Evolutionary conservation across 2,329 filamentous ascomycete species (phyloP).

Genomic region (Xylariaceae sp.): DNA sequence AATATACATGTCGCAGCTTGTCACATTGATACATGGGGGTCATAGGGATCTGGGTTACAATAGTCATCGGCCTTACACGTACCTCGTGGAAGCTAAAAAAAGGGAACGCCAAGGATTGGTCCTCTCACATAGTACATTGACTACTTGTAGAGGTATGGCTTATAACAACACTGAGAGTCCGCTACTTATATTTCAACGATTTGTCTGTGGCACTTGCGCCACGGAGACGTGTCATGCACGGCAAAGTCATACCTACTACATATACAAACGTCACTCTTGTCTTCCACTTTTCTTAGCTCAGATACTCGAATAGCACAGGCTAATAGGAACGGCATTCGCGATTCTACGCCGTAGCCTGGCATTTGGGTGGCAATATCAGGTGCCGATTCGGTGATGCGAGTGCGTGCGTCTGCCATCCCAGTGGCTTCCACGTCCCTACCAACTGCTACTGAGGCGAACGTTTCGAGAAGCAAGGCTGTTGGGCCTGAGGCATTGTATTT

Average conservation of each 20-base stretch:
- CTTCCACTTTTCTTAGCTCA: no score
- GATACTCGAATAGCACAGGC: no score
- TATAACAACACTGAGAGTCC: not conserved
- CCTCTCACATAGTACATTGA: no score
- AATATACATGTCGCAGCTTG: no score
- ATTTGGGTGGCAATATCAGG: conserved; percentile 21
- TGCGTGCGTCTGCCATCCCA: conserved; percentile 23
- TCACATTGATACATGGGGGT: not conserved
- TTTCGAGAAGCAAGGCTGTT: conserved; percentile 6
- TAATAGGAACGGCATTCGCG: not conserved
- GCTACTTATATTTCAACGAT: not conserved
- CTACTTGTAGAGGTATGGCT: not conserved
- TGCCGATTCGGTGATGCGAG: conserved; percentile 25
- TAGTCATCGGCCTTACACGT: not conserved
- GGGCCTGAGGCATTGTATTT: conserved; percentile 4
- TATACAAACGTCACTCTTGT: not conserved
- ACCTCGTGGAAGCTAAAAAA: not conserved
- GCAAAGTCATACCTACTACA: not conserved
- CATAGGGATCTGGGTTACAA: not conserved
- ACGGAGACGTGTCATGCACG: not conserved
- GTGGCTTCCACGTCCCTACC: not conserved
- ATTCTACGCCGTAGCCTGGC: not conserved
- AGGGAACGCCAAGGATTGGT: not conserved
- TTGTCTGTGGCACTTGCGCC: not conserved
- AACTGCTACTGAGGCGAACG: conserved; percentile 4